Conservation (phyloP, 2,329 filamentous ascomycete genomes). For the Annulohypoxylon truncatum region DNA sequence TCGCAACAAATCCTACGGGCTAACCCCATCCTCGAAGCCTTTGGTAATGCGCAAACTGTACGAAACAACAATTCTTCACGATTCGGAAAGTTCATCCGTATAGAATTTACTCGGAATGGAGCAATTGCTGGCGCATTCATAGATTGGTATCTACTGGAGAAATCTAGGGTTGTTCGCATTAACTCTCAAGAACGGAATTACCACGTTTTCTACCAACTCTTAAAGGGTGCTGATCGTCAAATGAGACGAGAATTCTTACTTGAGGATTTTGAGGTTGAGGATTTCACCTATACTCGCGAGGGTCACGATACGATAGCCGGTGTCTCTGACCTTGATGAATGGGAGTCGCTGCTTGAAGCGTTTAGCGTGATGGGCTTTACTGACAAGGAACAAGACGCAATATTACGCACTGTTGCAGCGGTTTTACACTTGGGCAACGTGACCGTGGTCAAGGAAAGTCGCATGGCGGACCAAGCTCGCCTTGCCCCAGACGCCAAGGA, state of each 20-base stretch:
- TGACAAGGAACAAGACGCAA: conserved; percentile 82
- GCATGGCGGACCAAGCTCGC: conserved; percentile 89
- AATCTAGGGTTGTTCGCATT: conserved; percentile 93
- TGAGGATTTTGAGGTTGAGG: conserved; percentile 78
- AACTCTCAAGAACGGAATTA: conserved; percentile 93
- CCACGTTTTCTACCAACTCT: conserved; percentile 95
- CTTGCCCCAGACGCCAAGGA: conserved; percentile 79
- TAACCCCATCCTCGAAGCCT: conserved; percentile 97
- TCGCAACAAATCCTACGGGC: conserved; percentile 96
- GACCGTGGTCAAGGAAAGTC: conserved; percentile 87
- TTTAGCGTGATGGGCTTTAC: conserved; percentile 95
- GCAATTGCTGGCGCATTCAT: conserved; percentile 97
- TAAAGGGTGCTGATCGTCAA: conserved; percentile 80
- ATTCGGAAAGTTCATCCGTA: conserved; percentile 98
- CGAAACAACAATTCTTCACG: conserved; percentile 98
- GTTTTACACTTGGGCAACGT: conserved; percentile 96
- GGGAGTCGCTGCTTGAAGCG: conserved; percentile 89
- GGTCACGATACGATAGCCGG: conserved; percentile 93
- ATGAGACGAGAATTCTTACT: conserved; percentile 84
- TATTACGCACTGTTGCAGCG: conserved; percentile 88
- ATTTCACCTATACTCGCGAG: conserved; percentile 91
- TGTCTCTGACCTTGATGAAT: conserved; percentile 90
- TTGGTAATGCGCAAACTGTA: conserved; percentile 97
- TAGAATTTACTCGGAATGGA: conserved; percentile 88
- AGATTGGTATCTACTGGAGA: conserved; percentile 98